These are phyloP conservation scores for Pseudonitzschia pungens DNA, from an alignment of 108 stramenopile species.

Conservation along the genomic window DNA sequence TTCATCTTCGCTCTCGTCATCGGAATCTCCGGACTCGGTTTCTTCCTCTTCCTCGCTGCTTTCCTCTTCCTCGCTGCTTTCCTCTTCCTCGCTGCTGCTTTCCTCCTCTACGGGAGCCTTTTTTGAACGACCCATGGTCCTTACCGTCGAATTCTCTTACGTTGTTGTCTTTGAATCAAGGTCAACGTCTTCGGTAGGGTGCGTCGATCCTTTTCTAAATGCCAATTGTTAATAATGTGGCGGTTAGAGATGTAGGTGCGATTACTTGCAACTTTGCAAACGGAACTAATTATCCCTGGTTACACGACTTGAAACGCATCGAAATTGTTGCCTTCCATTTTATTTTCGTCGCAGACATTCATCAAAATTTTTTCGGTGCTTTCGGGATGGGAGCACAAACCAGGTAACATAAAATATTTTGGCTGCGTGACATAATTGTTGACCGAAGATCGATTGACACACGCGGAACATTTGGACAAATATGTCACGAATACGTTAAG, in stretches of 20 bases:
- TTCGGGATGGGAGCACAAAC: too few relatives aligned
- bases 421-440: too few relatives aligned
- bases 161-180: background rate
- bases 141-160: background rate
- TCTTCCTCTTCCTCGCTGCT: background rate
- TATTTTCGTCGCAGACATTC: too few relatives aligned
- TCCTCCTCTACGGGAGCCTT: background rate
- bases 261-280: background rate
- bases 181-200: background rate
- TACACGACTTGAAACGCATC: background rate
- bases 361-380: too few relatives aligned
- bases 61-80: conserved; percentile 1
- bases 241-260: background rate
- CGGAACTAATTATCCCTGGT: background rate
- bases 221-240: background rate
- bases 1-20: background rate
- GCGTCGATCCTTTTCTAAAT: background rate
- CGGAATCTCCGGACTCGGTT: too few relatives aligned
- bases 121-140: background rate
- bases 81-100: background rate
- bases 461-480: too few relatives aligned
- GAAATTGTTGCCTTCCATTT: background rate
- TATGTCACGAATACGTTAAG: too few relatives aligned
- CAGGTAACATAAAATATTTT: too few relatives aligned
- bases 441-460: too few relatives aligned